Evolutionary conservation across 2,329 filamentous ascomycete genomes (phyloP).

Genomic region (Rasamsonia emersonii): DNA sequence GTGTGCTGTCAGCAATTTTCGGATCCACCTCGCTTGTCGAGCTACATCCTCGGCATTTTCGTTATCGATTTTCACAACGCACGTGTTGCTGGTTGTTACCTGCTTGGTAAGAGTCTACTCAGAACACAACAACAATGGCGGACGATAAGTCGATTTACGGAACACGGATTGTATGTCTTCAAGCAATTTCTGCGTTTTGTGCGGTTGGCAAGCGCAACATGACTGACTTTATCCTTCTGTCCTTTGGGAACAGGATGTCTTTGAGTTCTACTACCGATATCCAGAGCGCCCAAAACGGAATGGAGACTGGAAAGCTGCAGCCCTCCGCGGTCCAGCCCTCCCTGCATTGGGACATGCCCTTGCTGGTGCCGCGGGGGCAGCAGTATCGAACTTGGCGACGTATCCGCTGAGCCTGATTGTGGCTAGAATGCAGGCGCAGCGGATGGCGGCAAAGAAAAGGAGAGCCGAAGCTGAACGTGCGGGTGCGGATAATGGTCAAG

Average conservation of each 20-base stretch:
- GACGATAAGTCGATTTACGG: too few relatives aligned
- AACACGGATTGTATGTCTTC: too few relatives aligned
- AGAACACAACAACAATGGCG: too few relatives aligned
- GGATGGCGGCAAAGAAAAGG: conserved; percentile 40
- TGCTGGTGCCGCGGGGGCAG: conserved; percentile 69
- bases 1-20: too few relatives aligned
- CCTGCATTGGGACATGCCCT: conserved; percentile 74
- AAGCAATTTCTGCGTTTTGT: too few relatives aligned
- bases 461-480: conserved; percentile 43
- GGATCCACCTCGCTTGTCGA: too few relatives aligned
- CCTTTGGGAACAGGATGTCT: conserved; percentile 1
- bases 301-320: conserved; percentile 23
- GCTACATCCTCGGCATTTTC: too few relatives aligned
- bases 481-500: conserved; percentile 28
- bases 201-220: too few relatives aligned
- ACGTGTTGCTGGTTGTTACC: too few relatives aligned
- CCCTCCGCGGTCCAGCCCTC: conserved; percentile 40
- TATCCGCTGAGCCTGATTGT: conserved; percentile 79
- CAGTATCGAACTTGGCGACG: conserved; percentile 66
- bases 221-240: too few relatives aligned
- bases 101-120: too few relatives aligned
- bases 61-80: too few relatives aligned
- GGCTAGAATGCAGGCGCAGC: conserved; percentile 73
- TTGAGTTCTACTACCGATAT: conserved; percentile 34
- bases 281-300: conserved; percentile 13